These are phyloP conservation scores for Abrus precatorius DNA, from an alignment of 306 rosid species.

Conservation along the genomic window DNA sequence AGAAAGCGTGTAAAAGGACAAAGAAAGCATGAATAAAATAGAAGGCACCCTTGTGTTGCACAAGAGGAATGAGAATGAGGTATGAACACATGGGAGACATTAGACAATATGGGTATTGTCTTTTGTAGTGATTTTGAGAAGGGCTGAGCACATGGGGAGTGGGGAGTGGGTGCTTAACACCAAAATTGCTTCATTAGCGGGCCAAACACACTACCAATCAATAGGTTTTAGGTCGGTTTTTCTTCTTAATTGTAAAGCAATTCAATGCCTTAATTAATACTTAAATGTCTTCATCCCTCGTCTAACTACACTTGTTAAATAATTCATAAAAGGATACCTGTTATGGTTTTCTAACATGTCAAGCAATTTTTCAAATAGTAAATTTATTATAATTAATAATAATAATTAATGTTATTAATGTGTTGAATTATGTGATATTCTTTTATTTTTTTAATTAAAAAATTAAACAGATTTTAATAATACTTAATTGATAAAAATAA, in stretches of 20 bases:
- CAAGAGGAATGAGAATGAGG: slow-evolving; percentile 50
- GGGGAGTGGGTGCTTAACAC: slow-evolving; percentile 58
- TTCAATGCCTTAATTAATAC: not conserved
- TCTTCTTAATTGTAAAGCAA: slow-evolving; percentile 36
- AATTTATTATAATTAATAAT: too few species aligned
- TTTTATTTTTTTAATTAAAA: too few species aligned
- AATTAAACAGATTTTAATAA: too few species aligned
- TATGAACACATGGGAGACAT: slow-evolving; percentile 51
- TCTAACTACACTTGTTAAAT: not conserved
- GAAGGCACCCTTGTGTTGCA: slow-evolving; percentile 53
- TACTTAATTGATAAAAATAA: too few species aligned
- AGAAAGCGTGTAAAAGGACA: slow-evolving; percentile 32
- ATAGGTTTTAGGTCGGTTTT: slow-evolving; percentile 42
- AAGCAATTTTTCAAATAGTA: too few species aligned
- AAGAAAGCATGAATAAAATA: slow-evolving; percentile 49
- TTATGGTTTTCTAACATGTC: too few species aligned
- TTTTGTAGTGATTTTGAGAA: slow-evolving; percentile 56
- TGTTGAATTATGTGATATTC: too few species aligned
- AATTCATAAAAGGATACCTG: not conserved
- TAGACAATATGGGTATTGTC: slow-evolving; percentile 50
- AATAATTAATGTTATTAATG: too few species aligned
- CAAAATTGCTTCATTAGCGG: slow-evolving; percentile 80
- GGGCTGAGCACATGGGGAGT: slow-evolving; percentile 78
- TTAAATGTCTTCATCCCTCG: not conserved
- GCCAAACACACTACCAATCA: slow-evolving; percentile 47